Percentiles rank a stretch among this genome's conserved stretches.
Conservation (phyloP, 495 filamentous ascomycete species). For the Bombardia bombarda region DNA sequence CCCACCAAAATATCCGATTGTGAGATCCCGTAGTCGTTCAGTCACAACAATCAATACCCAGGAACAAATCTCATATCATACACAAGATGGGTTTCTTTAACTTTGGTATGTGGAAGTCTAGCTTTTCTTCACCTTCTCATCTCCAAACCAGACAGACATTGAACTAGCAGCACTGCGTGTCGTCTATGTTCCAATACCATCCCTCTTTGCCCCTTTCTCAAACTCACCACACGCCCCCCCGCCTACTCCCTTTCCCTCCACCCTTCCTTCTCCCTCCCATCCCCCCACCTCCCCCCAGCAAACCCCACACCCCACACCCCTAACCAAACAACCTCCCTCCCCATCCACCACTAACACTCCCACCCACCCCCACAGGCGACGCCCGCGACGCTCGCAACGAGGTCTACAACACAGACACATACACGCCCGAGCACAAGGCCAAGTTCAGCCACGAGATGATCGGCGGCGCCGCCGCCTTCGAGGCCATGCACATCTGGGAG, state of each 20-base stretch:
- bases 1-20: too few relatives aligned
- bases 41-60: not conserved
- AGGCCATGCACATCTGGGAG: slow-evolving; percentile 73
- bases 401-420: slow-evolving; percentile 42
- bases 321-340: not conserved
- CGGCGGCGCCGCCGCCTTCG: slow-evolving; percentile 71
- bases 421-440: slow-evolving; percentile 41
- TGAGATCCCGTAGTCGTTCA: too few relatives aligned
- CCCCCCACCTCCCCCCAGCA: too few relatives aligned
- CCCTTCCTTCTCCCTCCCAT: not conserved
- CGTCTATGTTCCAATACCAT: too few relatives aligned
- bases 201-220: not conserved
- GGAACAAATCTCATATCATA: slow-evolving; percentile 2
- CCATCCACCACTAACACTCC: not conserved
- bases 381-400: slow-evolving; percentile 49
- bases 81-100: slow-evolving; percentile 28
- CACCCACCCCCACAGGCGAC: slow-evolving; percentile 24
- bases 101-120: slow-evolving; percentile 23
- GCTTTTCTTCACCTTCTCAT: not conserved
- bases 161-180: too few relatives aligned
- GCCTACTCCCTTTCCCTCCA: not conserved
- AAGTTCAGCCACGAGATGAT: slow-evolving; percentile 66
- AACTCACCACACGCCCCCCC: not conserved
- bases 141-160: too few relatives aligned
- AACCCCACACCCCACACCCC: too few relatives aligned